Conservation (phyloP, 1,284 basidiomycete genomes). For the Cryptococcus maquisensis region DNA sequence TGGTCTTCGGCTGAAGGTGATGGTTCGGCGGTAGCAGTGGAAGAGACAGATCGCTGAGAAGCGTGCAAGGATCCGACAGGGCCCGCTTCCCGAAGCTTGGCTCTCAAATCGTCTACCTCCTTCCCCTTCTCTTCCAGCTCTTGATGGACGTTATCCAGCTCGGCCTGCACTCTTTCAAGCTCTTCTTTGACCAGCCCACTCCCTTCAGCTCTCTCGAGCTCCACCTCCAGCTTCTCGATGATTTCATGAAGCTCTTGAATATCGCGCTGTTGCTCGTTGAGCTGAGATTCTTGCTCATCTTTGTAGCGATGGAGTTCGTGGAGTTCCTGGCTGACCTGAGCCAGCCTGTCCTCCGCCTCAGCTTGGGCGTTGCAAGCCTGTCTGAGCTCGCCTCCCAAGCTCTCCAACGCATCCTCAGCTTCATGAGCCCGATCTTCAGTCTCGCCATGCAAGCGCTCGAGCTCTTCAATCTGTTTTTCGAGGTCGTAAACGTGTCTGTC, state of each 20-base stretch:
- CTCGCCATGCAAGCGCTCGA: constrained; percentile 7
- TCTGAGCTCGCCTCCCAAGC: constrained; percentile 10
- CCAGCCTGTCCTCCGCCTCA: constrained; percentile 11
- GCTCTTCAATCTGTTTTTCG: constrained; percentile 5
- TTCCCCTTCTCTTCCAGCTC: constrained; percentile 24
- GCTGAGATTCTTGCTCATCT: not conserved
- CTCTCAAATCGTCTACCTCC: constrained; percentile 28
- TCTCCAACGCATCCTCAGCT: constrained; percentile 2
- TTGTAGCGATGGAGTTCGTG: constrained; percentile 2
- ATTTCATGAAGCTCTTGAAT: constrained; percentile 14
- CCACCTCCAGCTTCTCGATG: constrained; percentile 10
- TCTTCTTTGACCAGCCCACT: constrained; percentile 7
- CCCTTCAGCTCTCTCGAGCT: constrained; percentile 6
- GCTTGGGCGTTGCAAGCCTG: constrained; percentile 9
- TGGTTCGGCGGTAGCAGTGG: not conserved
- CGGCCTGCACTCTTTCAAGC: constrained; percentile 12
- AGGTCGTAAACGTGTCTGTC: constrained; percentile 1
- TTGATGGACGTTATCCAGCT: constrained; percentile 18
- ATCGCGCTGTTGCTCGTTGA: constrained; percentile 16
- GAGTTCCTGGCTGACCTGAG: constrained; percentile 7
- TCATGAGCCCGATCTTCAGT: not conserved
- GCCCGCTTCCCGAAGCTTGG: constrained; percentile 15
- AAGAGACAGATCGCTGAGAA: constrained; percentile 7
- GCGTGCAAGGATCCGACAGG: constrained; percentile 4
- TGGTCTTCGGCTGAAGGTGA: not conserved